Evolutionary conservation across 768 basidiomycete species (phyloP), one percentile per base, ranked within the genome.

Genomic region (Ramaria sp.): DNA sequence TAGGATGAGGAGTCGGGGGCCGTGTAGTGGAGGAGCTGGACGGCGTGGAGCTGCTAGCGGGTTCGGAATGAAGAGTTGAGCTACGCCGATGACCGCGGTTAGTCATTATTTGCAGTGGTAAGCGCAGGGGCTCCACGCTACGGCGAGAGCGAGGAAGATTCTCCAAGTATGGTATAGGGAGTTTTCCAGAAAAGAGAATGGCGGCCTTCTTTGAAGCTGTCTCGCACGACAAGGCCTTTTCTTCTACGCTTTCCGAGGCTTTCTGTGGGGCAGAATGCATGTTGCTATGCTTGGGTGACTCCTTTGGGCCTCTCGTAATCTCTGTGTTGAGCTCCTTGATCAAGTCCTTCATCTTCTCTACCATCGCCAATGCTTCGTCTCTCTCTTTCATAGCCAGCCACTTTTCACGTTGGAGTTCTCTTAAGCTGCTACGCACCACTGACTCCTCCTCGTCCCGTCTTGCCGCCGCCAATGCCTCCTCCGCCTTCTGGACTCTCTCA

Each of bases 381-480:
- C 70, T 70, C 59, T 81, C 78, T 56, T 75, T 73, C 38, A 52
- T 52, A 16, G 36, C 51, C 64, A 72, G 66, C 78, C 77, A 79
- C 28, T 75, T 71, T 48, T 77, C 70, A 1, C 69, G 70, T 56
- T 77, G 71, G 38, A 76, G 63, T 8, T 69, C 56, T n/a, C 24
- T 25, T 12, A 52, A 38, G 25, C 38, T 42, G 37, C 55, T 65
- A 63, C 55, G 70, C 74, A 16, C 59, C 58, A 0, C 73, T 73
- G 7, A 76, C 72, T 5, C 66, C 57, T 43, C 67, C 68, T 49
- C 72, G 66, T 48, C 73, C 68, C 0, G 64, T 59, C 16, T 78
- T 67, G 41, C 69, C 57, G 18, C 60, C 59, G 13, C 71, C 71
- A 32, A 78, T 65, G 51, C 39, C 15, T 41, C 25, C 12, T 52